Evolutionary conservation across 257 asterid species (phyloP).

Genomic region (Ligustrum vulgare): DNA sequence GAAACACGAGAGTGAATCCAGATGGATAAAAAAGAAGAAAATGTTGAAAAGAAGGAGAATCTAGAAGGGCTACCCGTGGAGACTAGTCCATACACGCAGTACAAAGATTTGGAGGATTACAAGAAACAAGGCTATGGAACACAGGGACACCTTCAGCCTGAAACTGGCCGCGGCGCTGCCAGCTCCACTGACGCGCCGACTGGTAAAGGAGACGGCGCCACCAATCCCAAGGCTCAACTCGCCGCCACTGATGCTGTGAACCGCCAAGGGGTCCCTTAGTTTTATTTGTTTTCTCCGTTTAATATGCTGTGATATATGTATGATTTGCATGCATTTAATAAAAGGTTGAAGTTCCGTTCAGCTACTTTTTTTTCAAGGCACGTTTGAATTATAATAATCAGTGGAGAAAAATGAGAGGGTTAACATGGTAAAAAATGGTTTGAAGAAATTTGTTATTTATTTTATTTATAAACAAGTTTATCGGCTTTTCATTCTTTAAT

Average conservation of each 20-base stretch:
- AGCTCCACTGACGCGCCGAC: slow-evolving; percentile 91
- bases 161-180: slow-evolving; percentile 85
- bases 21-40: slow-evolving; percentile 40
- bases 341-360: neutral
- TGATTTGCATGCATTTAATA: neutral
- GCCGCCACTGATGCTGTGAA: slow-evolving; percentile 44
- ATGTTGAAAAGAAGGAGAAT: slow-evolving; percentile 20
- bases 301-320: neutral
- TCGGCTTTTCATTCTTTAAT: too few relatives aligned
- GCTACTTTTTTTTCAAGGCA: neutral
- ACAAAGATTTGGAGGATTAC: slow-evolving; percentile 85
- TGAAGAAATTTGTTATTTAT: too few relatives aligned
- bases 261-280: slow-evolving; percentile 28
- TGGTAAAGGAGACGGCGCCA: slow-evolving; percentile 31
- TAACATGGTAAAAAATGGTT: too few relatives aligned
- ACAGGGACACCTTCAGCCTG: slow-evolving; percentile 70
- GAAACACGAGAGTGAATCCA: neutral
- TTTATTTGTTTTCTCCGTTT: neutral
- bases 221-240: slow-evolving; percentile 25
- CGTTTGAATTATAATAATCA: neutral
- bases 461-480: too few relatives aligned
- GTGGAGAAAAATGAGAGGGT: too few relatives aligned
- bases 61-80: slow-evolving; percentile 65
- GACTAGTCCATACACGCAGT: slow-evolving; percentile 82
- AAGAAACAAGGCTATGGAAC: slow-evolving; percentile 80